phyloP scores from a whole-genome alignment of 805 yeast genomes.

The Nakazawaea ernobii region DNA sequence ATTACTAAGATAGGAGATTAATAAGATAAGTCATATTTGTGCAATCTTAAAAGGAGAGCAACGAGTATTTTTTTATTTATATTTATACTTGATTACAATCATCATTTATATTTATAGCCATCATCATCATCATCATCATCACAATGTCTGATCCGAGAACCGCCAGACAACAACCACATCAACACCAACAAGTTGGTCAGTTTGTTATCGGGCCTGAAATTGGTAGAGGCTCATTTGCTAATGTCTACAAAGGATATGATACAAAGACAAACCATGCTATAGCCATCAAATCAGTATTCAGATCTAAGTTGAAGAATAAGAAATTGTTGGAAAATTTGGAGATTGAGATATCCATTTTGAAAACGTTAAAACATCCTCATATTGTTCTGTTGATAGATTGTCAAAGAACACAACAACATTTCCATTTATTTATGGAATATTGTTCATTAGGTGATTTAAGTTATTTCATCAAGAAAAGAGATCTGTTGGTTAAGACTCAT shows the following conservation, averaged over 20 bases:
- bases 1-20: too few species aligned
- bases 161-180: conserved; percentile 2
- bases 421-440: conserved; percentile 92
- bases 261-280: conserved; percentile 52
- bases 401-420: conserved; percentile 66
- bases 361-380: conserved; percentile 87
- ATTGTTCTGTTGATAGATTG: conserved; percentile 84
- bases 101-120: too few species aligned
- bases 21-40: too few species aligned
- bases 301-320: conserved; percentile 77
- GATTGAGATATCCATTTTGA: conserved; percentile 84
- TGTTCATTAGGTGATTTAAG: conserved; percentile 94
- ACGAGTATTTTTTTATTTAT: too few species aligned
- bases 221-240: conserved; percentile 95
- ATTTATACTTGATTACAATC: too few species aligned
- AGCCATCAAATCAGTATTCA: conserved; percentile 84
- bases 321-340: conserved; percentile 87
- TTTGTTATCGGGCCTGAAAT: conserved; percentile 74
- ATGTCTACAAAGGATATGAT: conserved; percentile 81
- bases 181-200: conserved; percentile 31
- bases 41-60: too few species aligned
- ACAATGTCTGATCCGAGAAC: conserved; percentile 3
- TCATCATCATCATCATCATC: background rate
- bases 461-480: conserved; percentile 72
- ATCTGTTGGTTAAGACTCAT: conserved; percentile 64